Evolutionary conservation across 345 rosid species (phyloP).

Genomic region (Gossypium bickii): DNA sequence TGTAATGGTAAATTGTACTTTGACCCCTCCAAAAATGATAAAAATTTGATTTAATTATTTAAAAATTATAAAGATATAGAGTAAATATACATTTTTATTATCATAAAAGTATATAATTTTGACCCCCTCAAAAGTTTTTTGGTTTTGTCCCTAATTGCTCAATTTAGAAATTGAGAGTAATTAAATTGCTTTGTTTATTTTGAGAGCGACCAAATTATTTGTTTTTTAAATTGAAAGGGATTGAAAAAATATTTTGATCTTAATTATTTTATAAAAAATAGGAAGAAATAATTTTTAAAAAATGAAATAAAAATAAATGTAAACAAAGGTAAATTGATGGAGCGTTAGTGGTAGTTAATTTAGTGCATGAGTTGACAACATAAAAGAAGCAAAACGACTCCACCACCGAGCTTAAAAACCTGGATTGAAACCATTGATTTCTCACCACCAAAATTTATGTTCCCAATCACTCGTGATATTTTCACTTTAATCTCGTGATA

Average conservation of each 20-base stretch:
- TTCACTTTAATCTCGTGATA: constrained; percentile 29
- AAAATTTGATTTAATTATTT: no score
- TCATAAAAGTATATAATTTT: no score
- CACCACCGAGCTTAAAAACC: not conserved
- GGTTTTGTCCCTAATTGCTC: fast-evolving
- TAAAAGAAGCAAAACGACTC: not conserved
- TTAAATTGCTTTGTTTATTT: no score
- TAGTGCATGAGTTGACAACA: not conserved
- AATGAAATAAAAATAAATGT: not conserved
- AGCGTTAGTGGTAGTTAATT: not conserved
- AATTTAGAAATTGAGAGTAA: no score
- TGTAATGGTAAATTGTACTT: no score
- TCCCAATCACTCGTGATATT: constrained; percentile 16
- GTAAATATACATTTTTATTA: no score
- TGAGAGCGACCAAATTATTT: fast-evolving
- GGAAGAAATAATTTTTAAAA: not conserved
- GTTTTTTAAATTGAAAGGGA: no score
- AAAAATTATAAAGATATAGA: no score
- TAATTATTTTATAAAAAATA: not conserved
- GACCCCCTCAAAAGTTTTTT: no score
- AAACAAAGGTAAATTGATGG: not conserved
- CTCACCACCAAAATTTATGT: constrained; percentile 9
- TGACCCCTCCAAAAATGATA: no score
- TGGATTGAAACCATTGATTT: not conserved
- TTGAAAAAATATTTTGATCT: no score